Evolutionary conservation across 2,329 filamentous ascomycete genomes (phyloP), one percentile per base, ranked within the genome.

Genomic region (Calonectria multiphialidica): DNA sequence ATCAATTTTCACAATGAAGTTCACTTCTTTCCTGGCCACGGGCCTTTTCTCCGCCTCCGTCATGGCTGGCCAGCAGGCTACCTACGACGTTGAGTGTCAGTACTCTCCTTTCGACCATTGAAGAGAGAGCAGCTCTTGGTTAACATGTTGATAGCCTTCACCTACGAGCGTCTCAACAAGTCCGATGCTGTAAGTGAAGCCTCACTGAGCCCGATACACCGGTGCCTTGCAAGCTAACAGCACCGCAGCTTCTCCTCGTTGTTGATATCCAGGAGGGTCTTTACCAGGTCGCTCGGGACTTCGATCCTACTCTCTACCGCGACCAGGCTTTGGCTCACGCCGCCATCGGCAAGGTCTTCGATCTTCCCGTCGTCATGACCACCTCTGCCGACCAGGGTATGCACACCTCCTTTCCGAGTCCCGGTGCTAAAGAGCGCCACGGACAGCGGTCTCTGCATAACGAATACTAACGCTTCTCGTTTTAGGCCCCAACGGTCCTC

Each of bases 291-390:
- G 92, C 92, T 44, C 89, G 92, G 45, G 94, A 96, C 83, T 94
- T 89, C 79, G 88, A 92, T 69, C 85, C 91, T 15, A 90, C 88
- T 12, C 87, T 92, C 42, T 95, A 90, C 86, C 88, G 89, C 72
- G 89, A 93, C 80, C 90, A 90, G 81, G 90, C 95, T 74, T 84
- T 94, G 49, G 93, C 91, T 1, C 93, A 95, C 76, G 89, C 93
- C 21, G 89, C 89, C 7, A 81, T 95, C 2, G 93, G 90, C 68
- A 89, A 91, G 66, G 83, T 91, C 67, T 95, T 95, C 79, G 83
- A 92, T 78, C 81, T 94, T 3, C 93, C 94, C 6, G 90, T 93
- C 7, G 86, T 96, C 71, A 82, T 95, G 85, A 93, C 92, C 12
- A 93, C 91, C 6, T 95, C 93, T 8, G 91, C 92, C 5, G 88